Percentiles rank a stretch among this genome's conserved stretches.
Conservation (phyloP, 108 stramenopile species). For the Asterionellopsis glacialis region DNA sequence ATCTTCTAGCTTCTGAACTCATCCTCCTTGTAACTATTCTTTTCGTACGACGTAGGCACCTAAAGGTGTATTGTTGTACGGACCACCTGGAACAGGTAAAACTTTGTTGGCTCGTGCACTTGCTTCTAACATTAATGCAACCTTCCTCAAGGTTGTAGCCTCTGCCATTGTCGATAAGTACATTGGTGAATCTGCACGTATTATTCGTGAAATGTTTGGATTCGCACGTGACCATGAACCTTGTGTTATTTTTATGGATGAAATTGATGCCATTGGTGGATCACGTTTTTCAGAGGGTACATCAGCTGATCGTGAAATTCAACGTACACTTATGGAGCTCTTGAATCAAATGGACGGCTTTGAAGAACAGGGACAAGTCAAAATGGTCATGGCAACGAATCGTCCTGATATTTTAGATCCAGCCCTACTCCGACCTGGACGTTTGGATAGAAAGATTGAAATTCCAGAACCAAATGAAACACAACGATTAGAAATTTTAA, state of each 20-base stretch:
- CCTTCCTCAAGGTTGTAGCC: constrained; percentile 97
- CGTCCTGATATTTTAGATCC: constrained; percentile 99
- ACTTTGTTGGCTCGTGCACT: constrained; percentile 92
- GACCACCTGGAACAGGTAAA: constrained; percentile 95
- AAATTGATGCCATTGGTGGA: constrained; percentile 98
- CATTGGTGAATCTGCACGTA: constrained; percentile 97
- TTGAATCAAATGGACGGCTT: constrained; percentile 99
- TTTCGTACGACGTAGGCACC: constrained; percentile 43
- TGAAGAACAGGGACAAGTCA: constrained; percentile 93
- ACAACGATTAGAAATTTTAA: constrained; percentile 94
- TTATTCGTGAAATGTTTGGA: constrained; percentile 99
- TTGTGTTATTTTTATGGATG: constrained; percentile 99
- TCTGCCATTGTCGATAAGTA: constrained; percentile 99
- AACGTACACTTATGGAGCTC: constrained; percentile 98
- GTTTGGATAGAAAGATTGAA: constrained; percentile 99
- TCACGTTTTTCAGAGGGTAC: constrained; percentile 96
- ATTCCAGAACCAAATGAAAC: constrained; percentile 99
- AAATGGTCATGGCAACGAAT: constrained; percentile 99
- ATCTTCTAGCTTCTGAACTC: neutral
- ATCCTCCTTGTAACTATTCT: neutral
- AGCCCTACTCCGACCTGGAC: constrained; percentile 96
- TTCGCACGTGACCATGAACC: constrained; percentile 96
- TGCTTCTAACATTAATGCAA: constrained; percentile 95
- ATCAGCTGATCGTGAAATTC: constrained; percentile 96
- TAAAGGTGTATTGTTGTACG: constrained; percentile 87